Percentiles rank a stretch among this genome's conserved stretches.
Evolutionary conservation across 2,329 filamentous ascomycete genomes (phyloP).

Genomic region (Ceratocystis cubensis): DNA sequence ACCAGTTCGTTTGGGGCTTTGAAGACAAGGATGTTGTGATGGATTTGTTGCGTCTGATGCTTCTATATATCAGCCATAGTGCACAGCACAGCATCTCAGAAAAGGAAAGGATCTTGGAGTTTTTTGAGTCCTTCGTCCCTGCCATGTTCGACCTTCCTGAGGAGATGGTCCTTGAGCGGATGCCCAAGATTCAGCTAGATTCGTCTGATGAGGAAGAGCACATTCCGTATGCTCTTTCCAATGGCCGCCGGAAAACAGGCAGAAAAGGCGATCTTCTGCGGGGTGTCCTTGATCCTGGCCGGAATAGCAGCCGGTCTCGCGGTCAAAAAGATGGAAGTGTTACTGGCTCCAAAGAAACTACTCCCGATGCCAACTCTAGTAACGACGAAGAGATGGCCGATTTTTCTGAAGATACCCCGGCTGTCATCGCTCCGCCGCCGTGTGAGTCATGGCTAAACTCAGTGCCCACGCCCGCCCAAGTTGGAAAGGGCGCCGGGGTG

Average conservation of each 20-base stretch:
- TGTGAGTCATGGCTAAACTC: constrained; percentile 50
- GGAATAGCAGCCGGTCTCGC: constrained; percentile 56
- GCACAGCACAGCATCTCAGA: constrained; percentile 59
- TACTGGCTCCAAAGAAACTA: constrained; percentile 77
- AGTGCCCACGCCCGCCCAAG: constrained; percentile 43
- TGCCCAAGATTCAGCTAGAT: constrained; percentile 56
- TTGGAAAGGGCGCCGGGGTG: constrained; percentile 30
- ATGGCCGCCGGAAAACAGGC: constrained; percentile 51
- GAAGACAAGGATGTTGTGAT: constrained; percentile 55
- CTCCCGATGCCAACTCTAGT: constrained; percentile 67
- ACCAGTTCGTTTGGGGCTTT: constrained; percentile 68
- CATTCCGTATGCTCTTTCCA: constrained; percentile 56
- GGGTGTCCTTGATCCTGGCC: constrained; percentile 68
- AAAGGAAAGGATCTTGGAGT: constrained; percentile 60
- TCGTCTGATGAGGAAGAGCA: constrained; percentile 65
- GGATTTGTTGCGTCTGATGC: constrained; percentile 49
- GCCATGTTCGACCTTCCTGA: constrained; percentile 65
- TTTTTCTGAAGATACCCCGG: constrained; percentile 44
- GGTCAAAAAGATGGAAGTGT: constrained; percentile 68
- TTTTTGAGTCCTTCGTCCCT: constrained; percentile 64
- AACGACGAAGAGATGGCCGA: constrained; percentile 65
- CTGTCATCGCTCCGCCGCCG: constrained; percentile 39
- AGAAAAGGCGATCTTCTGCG: constrained; percentile 74
- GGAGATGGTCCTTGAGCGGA: constrained; percentile 52
- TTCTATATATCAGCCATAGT: constrained; percentile 53